phyloP scores from a whole-genome alignment of 2,329 filamentous ascomycete genomes.

The Xylariaceae sp. region DNA sequence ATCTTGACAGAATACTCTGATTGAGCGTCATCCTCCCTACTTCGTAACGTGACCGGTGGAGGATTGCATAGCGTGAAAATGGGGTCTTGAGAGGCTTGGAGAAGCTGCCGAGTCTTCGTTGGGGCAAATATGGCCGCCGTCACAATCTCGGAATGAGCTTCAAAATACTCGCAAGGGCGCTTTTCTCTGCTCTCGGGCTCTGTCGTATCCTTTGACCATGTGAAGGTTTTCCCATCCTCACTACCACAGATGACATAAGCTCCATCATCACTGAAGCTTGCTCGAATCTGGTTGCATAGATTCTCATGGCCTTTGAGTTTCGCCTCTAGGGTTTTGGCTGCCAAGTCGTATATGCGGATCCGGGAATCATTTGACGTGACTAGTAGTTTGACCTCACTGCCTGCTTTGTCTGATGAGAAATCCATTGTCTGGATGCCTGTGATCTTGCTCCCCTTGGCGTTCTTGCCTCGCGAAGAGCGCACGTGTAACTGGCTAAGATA shows the following conservation, averaged over 20 bases:
- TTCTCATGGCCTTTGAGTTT: conserved; percentile 96
- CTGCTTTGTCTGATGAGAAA: conserved; percentile 56
- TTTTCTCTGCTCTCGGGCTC: conserved; percentile 78
- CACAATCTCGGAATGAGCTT: conserved; percentile 87
- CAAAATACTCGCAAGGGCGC: conserved; percentile 84
- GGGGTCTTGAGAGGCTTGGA: conserved; percentile 84
- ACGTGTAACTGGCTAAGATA: conserved; percentile 87
- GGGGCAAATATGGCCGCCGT: conserved; percentile 91
- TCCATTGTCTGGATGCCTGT: conserved; percentile 85
- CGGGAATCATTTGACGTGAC: conserved; percentile 96
- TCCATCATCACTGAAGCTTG: conserved; percentile 85
- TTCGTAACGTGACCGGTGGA: conserved; percentile 83
- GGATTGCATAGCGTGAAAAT: conserved; percentile 98
- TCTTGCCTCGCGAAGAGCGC: conserved; percentile 89
- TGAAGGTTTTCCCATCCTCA: conserved; percentile 87
- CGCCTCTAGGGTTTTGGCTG: conserved; percentile 82
- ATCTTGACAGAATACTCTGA: conserved; percentile 35
- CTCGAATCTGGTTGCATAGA: conserved; percentile 86
- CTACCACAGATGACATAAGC: conserved; percentile 90
- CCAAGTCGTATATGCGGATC: conserved; percentile 86
- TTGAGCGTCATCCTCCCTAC: conserved; percentile 65
- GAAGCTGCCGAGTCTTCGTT: conserved; percentile 74
- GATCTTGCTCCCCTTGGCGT: conserved; percentile 96
- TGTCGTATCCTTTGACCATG: conserved; percentile 75
- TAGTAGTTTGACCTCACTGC: conserved; percentile 79